Evolutionary conservation across 208 protist genomes (phyloP).

Genomic region (Wallacemonas collosoma): DNA sequence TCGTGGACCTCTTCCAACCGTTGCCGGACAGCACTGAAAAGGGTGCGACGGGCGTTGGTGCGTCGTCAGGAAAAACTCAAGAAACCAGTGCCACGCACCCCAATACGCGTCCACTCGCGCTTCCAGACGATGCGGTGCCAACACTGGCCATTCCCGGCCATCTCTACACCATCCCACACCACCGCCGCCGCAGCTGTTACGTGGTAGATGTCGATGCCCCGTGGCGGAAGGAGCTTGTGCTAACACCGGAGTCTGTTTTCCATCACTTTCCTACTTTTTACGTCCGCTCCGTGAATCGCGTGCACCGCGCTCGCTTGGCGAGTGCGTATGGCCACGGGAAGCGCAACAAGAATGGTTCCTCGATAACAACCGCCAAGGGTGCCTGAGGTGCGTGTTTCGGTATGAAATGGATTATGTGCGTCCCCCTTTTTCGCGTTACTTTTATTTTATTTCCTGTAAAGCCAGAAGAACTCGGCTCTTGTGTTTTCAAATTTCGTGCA

Average conservation of each 20-base stretch:
- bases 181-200: constrained; percentile 20
- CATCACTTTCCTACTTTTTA: constrained; percentile 69
- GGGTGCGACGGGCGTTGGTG: background rate
- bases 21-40: too few relatives aligned
- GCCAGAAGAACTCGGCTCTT: too few relatives aligned
- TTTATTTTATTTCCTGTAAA: background rate
- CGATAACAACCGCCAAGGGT: background rate
- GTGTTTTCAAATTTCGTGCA: too few relatives aligned
- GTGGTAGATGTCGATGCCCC: constrained; percentile 24
- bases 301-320: constrained; percentile 16
- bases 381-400: too few relatives aligned
- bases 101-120: background rate
- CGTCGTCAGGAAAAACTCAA: constrained; percentile 15
- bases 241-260: constrained; percentile 22
- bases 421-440: constrained; percentile 18
- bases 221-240: constrained; percentile 31
- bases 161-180: constrained; percentile 26
- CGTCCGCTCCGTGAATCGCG: constrained; percentile 43
- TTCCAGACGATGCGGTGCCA: constrained; percentile 30
- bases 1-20: constrained; percentile 43
- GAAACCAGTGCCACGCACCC: constrained; percentile 5
- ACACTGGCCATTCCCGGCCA: constrained; percentile 30
- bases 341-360: background rate
- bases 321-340: background rate
- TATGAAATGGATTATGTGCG: too few relatives aligned